A percentile compares a stretch with the other conserved stretches of the same genome.
Evolutionary conservation across 2,329 filamentous ascomycete genomes (phyloP).

Genomic region (Leptodontidium sp.): DNA sequence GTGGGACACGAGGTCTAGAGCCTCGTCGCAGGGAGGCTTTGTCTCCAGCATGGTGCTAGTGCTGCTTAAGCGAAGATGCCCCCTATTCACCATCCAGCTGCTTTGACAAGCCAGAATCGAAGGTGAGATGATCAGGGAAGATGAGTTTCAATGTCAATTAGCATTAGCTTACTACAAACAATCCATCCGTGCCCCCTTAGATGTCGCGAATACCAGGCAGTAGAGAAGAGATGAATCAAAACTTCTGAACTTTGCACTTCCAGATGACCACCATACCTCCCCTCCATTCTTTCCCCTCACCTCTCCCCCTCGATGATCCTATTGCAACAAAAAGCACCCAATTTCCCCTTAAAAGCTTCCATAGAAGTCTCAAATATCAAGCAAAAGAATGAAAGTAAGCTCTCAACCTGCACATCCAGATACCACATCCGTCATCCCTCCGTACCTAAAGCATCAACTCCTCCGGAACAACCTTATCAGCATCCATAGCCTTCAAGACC

Average conservation of each 20-base stretch:
- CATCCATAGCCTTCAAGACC: conserved; percentile 6
- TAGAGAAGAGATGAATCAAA: neutral
- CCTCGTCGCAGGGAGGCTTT: neutral
- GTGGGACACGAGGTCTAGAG: neutral
- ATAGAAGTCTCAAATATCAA: neutral
- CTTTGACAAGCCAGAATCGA: neutral
- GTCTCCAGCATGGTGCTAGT: conserved; percentile 2
- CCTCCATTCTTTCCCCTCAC: too few species aligned
- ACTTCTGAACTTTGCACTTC: too few species aligned
- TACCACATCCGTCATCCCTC: neutral
- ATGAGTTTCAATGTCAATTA: neutral
- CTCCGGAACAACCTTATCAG: neutral
- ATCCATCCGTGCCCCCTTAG: neutral
- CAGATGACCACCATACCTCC: too few species aligned
- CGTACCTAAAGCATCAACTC: neutral
- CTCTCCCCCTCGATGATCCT: neutral
- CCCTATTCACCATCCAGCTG: neutral
- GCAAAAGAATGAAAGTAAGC: neutral
- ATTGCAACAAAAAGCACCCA: too few species aligned
- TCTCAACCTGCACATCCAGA: neutral
- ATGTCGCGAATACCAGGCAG: neutral
- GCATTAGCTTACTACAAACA: neutral
- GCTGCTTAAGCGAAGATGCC: conserved; percentile 5
- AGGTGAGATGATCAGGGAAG: neutral
- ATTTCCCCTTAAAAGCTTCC: neutral